Base-by-base conservation (phyloP, 148 eudicot genomes). In the Talinum fruticosum region DNA sequence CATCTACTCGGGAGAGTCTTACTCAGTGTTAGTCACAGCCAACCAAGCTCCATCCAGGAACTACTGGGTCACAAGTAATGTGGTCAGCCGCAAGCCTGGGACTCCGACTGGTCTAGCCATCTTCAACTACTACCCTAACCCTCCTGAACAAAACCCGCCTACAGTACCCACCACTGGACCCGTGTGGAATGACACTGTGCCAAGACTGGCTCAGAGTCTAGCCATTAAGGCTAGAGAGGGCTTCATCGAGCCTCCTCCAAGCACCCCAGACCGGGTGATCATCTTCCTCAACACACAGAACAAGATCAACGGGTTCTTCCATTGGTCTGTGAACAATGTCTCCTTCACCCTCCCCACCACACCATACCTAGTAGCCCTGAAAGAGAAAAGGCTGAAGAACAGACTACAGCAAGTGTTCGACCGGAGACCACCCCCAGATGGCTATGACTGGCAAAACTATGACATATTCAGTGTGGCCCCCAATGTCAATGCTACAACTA, bases 1-100 rank as follows among this genome's bases (percentile, higher is more conserved):
- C 81, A 88, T 94, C 45, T 94, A 94, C 81, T 92, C 95, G 0
- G 98, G 98, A 7, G 98, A 94, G 81, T 88, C 97, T 0, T 94
- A 94, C 78, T 94, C 97, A 0, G 95, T 94, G 49, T 59, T 92
- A 26, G 57, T 94, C 19, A 92, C 53, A 62, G 92, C 97, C 10
- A 77, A 94, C 76, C 92, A 89, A 80, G 83, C 86, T 68, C 91
- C 98, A 12, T 76, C 92, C 5, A 82, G 91, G 68, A 94, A 92
- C 72, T 94, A 92, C 68, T 94, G 97, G 98, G 79, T 71, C 6
- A 85, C 80, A 70, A 41, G 85, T 8, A 86, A 89, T 68, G 80
- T 92, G 37, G 98, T 94, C 8, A 77, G 89, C 69, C 78, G 98
- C 4, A 72, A 59, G 61, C 91, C 83, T 64, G 79, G 71, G 8